These are phyloP conservation scores for Xylariomycetidae sp. DNA, from an alignment of 2,329 filamentous ascomycete genomes.

Conservation along the genomic window DNA sequence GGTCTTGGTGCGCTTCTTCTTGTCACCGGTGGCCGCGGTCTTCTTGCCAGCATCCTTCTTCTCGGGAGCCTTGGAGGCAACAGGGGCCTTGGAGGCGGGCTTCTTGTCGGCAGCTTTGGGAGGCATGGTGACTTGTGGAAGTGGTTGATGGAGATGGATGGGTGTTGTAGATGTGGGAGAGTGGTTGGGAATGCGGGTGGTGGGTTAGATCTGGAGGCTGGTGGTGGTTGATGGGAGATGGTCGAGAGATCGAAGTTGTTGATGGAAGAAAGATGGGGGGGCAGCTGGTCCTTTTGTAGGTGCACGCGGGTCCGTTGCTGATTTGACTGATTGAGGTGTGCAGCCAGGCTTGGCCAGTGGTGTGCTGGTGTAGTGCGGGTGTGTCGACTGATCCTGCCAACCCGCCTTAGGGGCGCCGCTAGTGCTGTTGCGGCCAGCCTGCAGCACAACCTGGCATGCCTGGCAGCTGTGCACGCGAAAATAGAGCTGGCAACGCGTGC, in stretches of 20 bases:
- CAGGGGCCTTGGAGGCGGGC: constrained; percentile 94
- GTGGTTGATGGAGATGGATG: constrained; percentile 9
- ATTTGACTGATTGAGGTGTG: too few species aligned
- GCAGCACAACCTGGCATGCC: too few species aligned
- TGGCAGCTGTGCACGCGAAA: too few species aligned
- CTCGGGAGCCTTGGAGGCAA: constrained; percentile 65
- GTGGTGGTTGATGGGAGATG: constrained; percentile 20
- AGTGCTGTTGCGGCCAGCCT: too few species aligned
- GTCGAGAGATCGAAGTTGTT: constrained; percentile 35
- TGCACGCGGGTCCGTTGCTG: constrained; percentile 54
- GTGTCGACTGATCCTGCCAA: too few species aligned
- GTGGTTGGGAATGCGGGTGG: constrained; percentile 13
- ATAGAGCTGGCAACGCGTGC: too few species aligned
- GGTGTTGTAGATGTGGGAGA: constrained; percentile 11
- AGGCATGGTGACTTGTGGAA: constrained; percentile 65
- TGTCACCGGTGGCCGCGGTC: constrained; percentile 91
- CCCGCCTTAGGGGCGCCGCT: too few species aligned
- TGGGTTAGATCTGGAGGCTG: constrained; percentile 18
- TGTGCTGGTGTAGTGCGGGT: too few species aligned
- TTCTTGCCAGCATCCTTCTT: constrained; percentile 99
- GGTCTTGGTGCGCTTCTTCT: constrained; percentile 99
- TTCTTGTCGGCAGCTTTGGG: constrained; percentile 99
- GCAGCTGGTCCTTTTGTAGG: constrained; percentile 57
- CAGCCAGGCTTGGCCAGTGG: too few species aligned
- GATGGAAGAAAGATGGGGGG: constrained; percentile 40